Percentiles rank a stretch among this genome's conserved stretches.
phyloP scores from a whole-genome alignment of 495 filamentous ascomycete species.

The Aspergillus steynii region DNA sequence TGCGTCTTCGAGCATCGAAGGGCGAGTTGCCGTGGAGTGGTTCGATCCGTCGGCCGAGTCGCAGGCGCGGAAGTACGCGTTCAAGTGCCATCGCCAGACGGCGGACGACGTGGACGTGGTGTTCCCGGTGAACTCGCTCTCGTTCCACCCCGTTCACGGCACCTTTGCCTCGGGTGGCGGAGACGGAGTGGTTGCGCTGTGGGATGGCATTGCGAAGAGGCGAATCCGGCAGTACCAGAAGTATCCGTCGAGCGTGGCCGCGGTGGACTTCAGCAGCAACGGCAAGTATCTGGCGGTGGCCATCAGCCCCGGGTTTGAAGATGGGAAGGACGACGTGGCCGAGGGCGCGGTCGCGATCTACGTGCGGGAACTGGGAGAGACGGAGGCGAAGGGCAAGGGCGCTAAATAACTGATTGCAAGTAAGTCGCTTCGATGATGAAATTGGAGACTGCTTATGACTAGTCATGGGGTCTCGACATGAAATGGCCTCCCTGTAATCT shows the following conservation, averaged over 20 bases:
- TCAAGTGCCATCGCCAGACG: constrained; percentile 91
- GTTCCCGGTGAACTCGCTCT: constrained; percentile 90
- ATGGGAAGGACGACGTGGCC: constrained; percentile 73
- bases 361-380: constrained; percentile 79
- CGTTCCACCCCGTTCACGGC: constrained; percentile 87
- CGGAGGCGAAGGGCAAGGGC: constrained; percentile 88
- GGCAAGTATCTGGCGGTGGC: constrained; percentile 83
- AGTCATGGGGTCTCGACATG: not conserved
- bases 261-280: constrained; percentile 72
- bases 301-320: constrained; percentile 88
- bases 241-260: constrained; percentile 74
- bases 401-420: constrained; percentile 41
- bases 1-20: constrained; percentile 85
- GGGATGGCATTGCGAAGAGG: constrained; percentile 92
- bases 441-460: constrained; percentile 14
- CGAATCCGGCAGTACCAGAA: constrained; percentile 88
- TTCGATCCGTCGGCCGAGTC: constrained; percentile 85
- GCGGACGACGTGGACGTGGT: constrained; percentile 78
- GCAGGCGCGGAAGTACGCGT: constrained; percentile 92
- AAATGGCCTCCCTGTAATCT: not conserved
- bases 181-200: constrained; percentile 90
- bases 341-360: constrained; percentile 74
- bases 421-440: constrained; percentile 12
- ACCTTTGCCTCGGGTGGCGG: constrained; percentile 94
- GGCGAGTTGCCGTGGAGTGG: constrained; percentile 94